These are phyloP conservation scores for Wallacemonas rigidus DNA, from an alignment of 208 protist species.

Conservation along the genomic window DNA sequence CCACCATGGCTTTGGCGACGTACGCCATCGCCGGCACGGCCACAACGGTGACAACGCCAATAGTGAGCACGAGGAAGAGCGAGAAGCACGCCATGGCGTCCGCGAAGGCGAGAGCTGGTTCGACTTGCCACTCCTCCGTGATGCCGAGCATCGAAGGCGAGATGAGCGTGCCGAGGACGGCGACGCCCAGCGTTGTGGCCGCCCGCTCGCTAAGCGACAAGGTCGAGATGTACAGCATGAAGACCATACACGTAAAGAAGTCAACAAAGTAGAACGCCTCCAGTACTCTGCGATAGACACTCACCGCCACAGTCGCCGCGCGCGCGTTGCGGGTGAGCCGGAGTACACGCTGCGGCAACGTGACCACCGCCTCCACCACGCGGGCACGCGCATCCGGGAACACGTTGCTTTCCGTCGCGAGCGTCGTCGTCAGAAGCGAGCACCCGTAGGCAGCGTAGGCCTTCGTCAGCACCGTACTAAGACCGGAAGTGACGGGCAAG, in stretches of 20 bases:
- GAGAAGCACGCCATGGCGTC: slow-evolving; percentile 22
- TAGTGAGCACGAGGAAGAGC: slow-evolving; percentile 15
- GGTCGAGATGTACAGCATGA: slow-evolving; percentile 47
- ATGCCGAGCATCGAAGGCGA: slow-evolving; percentile 30
- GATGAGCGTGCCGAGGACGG: slow-evolving; percentile 28
- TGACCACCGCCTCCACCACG: slow-evolving; percentile 22
- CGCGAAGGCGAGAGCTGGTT: slow-evolving; percentile 19
- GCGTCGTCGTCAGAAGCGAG: slow-evolving; percentile 36
- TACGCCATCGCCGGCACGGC: slow-evolving; percentile 33
- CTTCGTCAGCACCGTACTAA: not conserved
- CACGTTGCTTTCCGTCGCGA: slow-evolving; percentile 35
- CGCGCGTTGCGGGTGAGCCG: slow-evolving; percentile 19
- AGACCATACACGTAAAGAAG: slow-evolving; percentile 49
- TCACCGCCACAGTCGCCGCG: not conserved
- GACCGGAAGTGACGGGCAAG: not conserved
- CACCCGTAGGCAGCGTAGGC: slow-evolving; percentile 33
- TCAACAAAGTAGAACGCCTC: slow-evolving; percentile 59
- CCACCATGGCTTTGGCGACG: slow-evolving; percentile 39
- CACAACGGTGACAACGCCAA: slow-evolving; percentile 19
- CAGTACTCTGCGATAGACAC: slow-evolving; percentile 16
- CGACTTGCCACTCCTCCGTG: slow-evolving; percentile 16
- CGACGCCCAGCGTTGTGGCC: slow-evolving; percentile 21
- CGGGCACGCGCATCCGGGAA: slow-evolving; percentile 26
- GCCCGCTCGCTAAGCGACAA: slow-evolving; percentile 42
- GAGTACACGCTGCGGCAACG: slow-evolving; percentile 27